phyloP scores from a whole-genome alignment of 2,329 filamentous ascomycete species.

The Ophiostoma ulmi region DNA sequence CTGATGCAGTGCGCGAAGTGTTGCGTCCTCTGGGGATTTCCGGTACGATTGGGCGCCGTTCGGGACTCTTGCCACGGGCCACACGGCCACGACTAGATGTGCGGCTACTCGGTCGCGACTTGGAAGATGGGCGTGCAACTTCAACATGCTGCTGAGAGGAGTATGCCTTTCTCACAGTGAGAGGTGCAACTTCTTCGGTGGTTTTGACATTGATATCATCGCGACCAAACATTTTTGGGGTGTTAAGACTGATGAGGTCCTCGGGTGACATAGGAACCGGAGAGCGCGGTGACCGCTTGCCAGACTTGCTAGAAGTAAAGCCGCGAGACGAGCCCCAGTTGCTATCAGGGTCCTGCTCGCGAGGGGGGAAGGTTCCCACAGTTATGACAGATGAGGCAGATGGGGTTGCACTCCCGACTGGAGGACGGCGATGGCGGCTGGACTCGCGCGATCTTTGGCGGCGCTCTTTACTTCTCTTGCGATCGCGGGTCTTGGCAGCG shows the following conservation, averaged over 20 bases:
- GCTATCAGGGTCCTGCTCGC: slow-evolving; percentile 58
- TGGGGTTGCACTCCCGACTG: slow-evolving; percentile 16
- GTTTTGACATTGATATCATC: slow-evolving; percentile 25
- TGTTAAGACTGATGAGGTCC: slow-evolving; percentile 63
- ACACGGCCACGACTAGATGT: slow-evolving; percentile 45
- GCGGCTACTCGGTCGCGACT: slow-evolving; percentile 40
- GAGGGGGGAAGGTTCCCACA: slow-evolving; percentile 41
- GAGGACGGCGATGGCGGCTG: slow-evolving; percentile 35
- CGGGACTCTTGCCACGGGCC: slow-evolving; percentile 43
- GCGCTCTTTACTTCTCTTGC: slow-evolving; percentile 50
- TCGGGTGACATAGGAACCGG: slow-evolving; percentile 93
- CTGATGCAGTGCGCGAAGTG: slow-evolving; percentile 53
- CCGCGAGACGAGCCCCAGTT: slow-evolving; percentile 62
- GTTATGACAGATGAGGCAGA: slow-evolving; percentile 31
- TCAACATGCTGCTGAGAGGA: slow-evolving; percentile 22
- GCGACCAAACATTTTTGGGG: slow-evolving; percentile 36
- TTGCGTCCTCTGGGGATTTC: slow-evolving; percentile 57
- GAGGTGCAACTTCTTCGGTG: background rate
- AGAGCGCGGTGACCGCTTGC: slow-evolving; percentile 82
- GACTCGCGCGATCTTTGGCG: slow-evolving; percentile 42
- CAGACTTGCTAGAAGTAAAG: slow-evolving; percentile 54
- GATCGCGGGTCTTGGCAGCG: slow-evolving; percentile 59
- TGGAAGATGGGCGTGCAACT: slow-evolving; percentile 34
- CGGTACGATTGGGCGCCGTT: slow-evolving; percentile 41
- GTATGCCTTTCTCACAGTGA: slow-evolving; percentile 19